These are phyloP conservation scores for Huntiella abstrusa DNA, from an alignment of 2,329 filamentous ascomycete genomes.

Conservation along the genomic window DNA sequence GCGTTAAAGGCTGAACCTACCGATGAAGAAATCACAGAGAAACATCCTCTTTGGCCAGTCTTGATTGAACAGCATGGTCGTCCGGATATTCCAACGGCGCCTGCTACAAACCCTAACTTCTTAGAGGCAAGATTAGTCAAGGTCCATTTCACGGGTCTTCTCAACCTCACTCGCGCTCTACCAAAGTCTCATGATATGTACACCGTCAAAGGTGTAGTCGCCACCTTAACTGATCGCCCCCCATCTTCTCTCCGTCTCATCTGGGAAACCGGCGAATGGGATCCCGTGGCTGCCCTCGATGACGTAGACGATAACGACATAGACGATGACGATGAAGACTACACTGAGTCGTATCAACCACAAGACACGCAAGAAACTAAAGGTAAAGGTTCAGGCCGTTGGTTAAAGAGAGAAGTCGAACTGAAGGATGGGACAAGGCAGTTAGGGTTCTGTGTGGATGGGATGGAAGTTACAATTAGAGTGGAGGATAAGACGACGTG, in stretches of 20 bases:
- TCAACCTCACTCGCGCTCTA: slow-evolving; percentile 22
- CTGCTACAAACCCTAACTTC: slow-evolving; percentile 53
- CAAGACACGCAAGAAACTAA: slow-evolving; percentile 19
- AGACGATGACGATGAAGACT: slow-evolving; percentile 27
- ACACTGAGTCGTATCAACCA: slow-evolving; percentile 32
- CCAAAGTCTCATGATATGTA: slow-evolving; percentile 69
- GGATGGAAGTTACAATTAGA: slow-evolving; percentile 47
- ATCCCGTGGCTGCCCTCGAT: slow-evolving; percentile 50
- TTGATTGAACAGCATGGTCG: slow-evolving; percentile 62
- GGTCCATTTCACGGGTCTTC: slow-evolving; percentile 30
- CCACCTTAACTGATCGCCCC: slow-evolving; percentile 44
- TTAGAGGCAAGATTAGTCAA: slow-evolving; percentile 59
- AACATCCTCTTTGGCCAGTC: slow-evolving; percentile 53
- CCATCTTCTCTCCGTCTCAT: slow-evolving; percentile 49
- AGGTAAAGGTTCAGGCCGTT: slow-evolving; percentile 28
- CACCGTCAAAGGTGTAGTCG: slow-evolving; percentile 58
- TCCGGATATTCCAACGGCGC: slow-evolving; percentile 40
- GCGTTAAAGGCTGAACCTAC: slow-evolving; percentile 28
- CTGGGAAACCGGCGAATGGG: slow-evolving; percentile 85
- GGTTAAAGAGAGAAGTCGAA: slow-evolving; percentile 62
- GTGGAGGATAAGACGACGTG: slow-evolving; percentile 21
- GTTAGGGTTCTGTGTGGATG: slow-evolving; percentile 69
- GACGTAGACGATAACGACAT: slow-evolving; percentile 32
- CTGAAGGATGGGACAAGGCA: slow-evolving; percentile 62
- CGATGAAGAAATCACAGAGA: slow-evolving; percentile 25